Evolutionary conservation across 768 basidiomycete genomes (phyloP).

Genomic region (Gymnopilus dilepis): DNA sequence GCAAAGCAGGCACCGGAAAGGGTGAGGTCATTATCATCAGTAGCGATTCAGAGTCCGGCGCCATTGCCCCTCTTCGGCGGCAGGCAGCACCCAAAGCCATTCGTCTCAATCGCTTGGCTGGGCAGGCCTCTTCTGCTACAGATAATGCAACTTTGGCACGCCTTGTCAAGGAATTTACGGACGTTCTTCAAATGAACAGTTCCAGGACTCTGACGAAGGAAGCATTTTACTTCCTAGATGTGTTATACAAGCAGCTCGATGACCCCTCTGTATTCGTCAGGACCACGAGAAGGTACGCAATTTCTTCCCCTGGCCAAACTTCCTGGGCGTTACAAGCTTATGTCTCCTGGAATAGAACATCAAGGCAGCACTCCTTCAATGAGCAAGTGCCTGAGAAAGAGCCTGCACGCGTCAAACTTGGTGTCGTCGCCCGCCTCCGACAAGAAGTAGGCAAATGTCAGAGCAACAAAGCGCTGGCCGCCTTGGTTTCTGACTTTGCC

Average conservation of each 20-base stretch:
- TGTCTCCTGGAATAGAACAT: constrained; percentile 30
- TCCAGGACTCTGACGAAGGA: constrained; percentile 73
- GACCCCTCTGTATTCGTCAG: constrained; percentile 66
- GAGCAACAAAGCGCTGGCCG: constrained; percentile 62
- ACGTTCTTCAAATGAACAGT: constrained; percentile 65
- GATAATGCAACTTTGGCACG: constrained; percentile 61
- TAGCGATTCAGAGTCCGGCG: constrained; percentile 43
- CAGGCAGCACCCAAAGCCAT: constrained; percentile 51
- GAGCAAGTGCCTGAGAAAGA: constrained; percentile 46
- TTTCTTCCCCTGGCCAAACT: constrained; percentile 14
- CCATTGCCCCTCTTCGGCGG: constrained; percentile 24
- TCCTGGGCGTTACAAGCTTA: not conserved
- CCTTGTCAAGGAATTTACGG: constrained; percentile 64
- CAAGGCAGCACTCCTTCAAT: constrained; percentile 45
- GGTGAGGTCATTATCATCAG: constrained; percentile 53
- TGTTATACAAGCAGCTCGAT: constrained; percentile 70
- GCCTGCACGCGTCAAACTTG: constrained; percentile 59
- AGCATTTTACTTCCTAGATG: constrained; percentile 72
- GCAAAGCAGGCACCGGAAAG: constrained; percentile 2
- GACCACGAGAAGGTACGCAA: constrained; percentile 60
- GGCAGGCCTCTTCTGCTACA: constrained; percentile 46
- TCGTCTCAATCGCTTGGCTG: constrained; percentile 54
- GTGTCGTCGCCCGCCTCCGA: constrained; percentile 61
- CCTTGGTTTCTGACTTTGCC: constrained; percentile 73
- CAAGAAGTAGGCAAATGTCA: constrained; percentile 55